Evolutionary conservation across 192 early-diverging fungal species (phyloP).

Genomic region (Kickxella alabastrina): DNA sequence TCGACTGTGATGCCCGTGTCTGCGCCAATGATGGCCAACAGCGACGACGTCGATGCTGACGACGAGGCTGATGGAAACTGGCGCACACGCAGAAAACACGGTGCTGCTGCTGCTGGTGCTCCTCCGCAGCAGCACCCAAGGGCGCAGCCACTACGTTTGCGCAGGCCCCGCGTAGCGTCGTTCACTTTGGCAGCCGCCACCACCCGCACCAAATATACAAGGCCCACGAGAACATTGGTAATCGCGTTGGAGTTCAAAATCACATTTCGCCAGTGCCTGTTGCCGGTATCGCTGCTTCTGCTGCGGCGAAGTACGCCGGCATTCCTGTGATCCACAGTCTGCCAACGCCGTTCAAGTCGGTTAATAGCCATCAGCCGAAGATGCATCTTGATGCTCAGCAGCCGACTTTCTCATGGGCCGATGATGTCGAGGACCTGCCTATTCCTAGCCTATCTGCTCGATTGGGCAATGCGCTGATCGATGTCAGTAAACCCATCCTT

Average conservation of each 20-base stretch:
- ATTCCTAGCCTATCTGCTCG: constrained; percentile 27
- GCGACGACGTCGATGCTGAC: constrained; percentile 31
- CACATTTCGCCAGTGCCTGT: no score
- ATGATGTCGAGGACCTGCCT: constrained; percentile 50
- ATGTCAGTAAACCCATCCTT: background rate
- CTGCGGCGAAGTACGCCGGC: background rate
- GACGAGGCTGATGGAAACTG: constrained; percentile 34
- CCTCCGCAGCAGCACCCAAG: no score
- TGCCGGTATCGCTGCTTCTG: no score
- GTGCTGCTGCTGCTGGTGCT: background rate
- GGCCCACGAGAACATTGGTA: background rate
- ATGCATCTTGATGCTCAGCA: constrained; percentile 8
- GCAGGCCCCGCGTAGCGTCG: background rate
- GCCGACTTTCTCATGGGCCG: constrained; percentile 49
- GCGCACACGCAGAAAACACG: constrained; percentile 4
- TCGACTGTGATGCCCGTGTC: constrained; percentile 8
- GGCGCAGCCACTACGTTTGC: background rate
- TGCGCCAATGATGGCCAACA: background rate
- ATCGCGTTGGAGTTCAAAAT: no score
- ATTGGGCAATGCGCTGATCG: constrained; percentile 6
- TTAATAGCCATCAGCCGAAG: constrained; percentile 3
- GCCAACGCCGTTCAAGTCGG: constrained; percentile 19
- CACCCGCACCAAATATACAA: no score
- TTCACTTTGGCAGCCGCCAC: constrained; percentile 3
- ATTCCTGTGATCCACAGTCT: constrained; percentile 32